Conservation (phyloP, 1,284 basidiomycete species). For the Ceratobasidium sp. region DNA sequence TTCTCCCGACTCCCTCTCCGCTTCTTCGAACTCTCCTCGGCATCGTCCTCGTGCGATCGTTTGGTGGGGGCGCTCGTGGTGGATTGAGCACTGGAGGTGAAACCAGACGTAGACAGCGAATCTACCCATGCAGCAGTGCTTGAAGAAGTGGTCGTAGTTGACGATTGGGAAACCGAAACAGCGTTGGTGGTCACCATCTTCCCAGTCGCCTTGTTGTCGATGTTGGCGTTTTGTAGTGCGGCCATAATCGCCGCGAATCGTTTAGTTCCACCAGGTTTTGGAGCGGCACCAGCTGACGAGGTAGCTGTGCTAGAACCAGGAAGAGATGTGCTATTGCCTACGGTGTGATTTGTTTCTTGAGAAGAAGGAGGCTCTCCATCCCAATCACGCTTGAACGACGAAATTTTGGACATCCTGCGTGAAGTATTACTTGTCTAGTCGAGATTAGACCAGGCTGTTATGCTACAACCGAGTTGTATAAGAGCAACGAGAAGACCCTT, state of each 20-base stretch:
- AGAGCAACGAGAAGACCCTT: neutral
- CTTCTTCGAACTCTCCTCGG: conserved; percentile 28
- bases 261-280: conserved; percentile 17
- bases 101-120: conserved; percentile 6
- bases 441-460: conserved; percentile 59
- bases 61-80: conserved; percentile 1
- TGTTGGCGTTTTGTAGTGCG: conserved; percentile 7
- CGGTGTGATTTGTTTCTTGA: conserved; percentile 7
- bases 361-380: conserved; percentile 22
- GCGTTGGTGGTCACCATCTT: conserved; percentile 8
- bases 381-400: conserved; percentile 44
- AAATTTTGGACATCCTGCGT: conserved; percentile 35
- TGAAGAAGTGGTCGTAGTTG: neutral
- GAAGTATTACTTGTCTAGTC: neutral
- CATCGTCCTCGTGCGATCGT: conserved; percentile 26
- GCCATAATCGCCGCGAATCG: conserved; percentile 42
- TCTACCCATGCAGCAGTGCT: conserved; percentile 13
- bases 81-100: conserved; percentile 15
- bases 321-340: neutral
- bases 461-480: neutral
- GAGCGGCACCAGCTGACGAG: neutral
- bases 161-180: conserved; percentile 1
- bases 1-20: conserved; percentile 19
- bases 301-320: neutral
- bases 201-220: conserved; percentile 39